Conservation (phyloP, 441 rosid species). For the Capsella rubella region DNA sequence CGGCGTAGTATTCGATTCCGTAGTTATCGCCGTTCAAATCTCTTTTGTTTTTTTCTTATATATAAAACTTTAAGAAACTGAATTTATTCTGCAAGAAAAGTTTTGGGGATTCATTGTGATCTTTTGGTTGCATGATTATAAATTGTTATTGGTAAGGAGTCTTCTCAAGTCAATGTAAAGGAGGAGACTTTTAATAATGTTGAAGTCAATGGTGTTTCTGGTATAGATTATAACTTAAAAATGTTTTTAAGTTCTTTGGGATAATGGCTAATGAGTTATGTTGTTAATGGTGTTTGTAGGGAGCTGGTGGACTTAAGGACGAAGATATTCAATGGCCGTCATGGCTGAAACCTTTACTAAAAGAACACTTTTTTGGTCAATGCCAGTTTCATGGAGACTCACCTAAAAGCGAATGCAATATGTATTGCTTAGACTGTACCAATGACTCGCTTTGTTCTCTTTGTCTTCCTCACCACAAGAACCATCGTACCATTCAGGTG, state of each 20-base stretch:
- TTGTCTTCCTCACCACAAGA: slow-evolving; percentile 75
- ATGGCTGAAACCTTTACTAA: slow-evolving; percentile 82
- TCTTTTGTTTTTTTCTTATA: neutral
- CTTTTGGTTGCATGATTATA: slow-evolving; percentile 9
- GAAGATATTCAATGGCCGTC: slow-evolving; percentile 79
- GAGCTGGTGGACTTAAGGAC: slow-evolving; percentile 32
- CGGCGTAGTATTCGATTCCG: slow-evolving; percentile 34
- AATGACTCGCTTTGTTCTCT: slow-evolving; percentile 79
- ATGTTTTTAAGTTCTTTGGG: slow-evolving; percentile 8
- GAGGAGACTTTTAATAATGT: slow-evolving; percentile 31
- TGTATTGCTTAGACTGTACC: slow-evolving; percentile 90
- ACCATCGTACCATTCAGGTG: slow-evolving; percentile 91
- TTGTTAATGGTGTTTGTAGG: slow-evolving; percentile 30
- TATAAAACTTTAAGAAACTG: neutral
- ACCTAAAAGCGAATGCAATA: slow-evolving; percentile 92
- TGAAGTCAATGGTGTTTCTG: slow-evolving; percentile 29
- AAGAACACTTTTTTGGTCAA: slow-evolving; percentile 79
- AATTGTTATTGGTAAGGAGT: slow-evolving; percentile 3
- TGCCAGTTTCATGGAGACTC: slow-evolving; percentile 89
- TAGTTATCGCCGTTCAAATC: slow-evolving; percentile 26
- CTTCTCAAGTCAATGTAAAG: slow-evolving; percentile 16
- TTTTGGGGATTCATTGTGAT: slow-evolving; percentile 9
- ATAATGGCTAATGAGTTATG: slow-evolving; percentile 16
- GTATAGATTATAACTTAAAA: too few species aligned
- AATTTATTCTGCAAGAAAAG: slow-evolving; percentile 22